Evolutionary conservation across 768 basidiomycete genomes (phyloP).

Genomic region (Boletus sp.): DNA sequence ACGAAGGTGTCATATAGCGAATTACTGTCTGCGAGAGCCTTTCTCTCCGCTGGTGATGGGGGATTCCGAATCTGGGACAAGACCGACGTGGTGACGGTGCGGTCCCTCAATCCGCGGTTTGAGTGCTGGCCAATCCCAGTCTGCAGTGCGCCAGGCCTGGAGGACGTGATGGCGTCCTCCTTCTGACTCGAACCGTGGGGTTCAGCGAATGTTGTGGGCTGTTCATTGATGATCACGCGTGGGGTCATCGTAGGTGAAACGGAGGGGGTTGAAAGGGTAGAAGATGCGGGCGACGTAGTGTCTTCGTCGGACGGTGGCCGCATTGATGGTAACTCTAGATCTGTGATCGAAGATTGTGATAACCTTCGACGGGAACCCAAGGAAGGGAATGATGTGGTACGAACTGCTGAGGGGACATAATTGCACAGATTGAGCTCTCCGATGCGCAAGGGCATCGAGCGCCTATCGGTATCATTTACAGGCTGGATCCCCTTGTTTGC

Average conservation of each 20-base stretch:
- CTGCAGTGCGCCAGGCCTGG: slow-evolving; percentile 3
- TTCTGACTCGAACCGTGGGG: neutral
- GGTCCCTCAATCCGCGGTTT: neutral
- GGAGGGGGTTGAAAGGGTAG: slow-evolving; percentile 25
- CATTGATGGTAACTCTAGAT: neutral
- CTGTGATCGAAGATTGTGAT: neutral
- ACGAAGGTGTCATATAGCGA: slow-evolving; percentile 58
- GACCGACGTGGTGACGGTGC: neutral
- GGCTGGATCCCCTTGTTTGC: neutral
- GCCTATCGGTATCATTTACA: neutral
- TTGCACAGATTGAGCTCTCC: slow-evolving; percentile 32
- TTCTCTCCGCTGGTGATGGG: neutral
- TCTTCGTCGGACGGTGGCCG: slow-evolving; percentile 10
- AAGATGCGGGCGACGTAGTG: slow-evolving; percentile 22
- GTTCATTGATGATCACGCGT: slow-evolving; percentile 25
- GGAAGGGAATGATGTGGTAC: slow-evolving; percentile 1
- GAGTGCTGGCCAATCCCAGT: slow-evolving; percentile 25
- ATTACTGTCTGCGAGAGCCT: slow-evolving; percentile 19
- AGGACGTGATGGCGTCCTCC: neutral
- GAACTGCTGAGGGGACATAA: slow-evolving; percentile 30
- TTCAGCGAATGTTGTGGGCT: slow-evolving; percentile 16
- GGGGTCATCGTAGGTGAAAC: slow-evolving; percentile 22
- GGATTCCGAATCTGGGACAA: slow-evolving; percentile 28
- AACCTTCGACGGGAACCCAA: neutral
- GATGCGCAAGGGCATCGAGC: neutral